These are phyloP conservation scores for Asclepias syriaca DNA, from an alignment of 257 asterid species.

Conservation along the genomic window DNA sequence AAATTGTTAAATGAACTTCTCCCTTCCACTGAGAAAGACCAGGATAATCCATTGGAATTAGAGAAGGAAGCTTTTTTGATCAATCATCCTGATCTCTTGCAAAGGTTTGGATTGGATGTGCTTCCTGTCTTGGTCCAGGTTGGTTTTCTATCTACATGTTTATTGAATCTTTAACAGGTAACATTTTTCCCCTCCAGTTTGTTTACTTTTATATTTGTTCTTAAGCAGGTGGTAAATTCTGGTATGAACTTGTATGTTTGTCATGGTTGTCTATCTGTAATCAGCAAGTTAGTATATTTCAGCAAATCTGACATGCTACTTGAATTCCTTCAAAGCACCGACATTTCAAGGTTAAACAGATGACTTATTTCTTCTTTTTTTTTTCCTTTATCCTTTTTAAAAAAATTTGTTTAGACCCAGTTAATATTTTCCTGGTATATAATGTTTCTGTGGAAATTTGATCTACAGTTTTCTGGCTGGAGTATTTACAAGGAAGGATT, in stretches of 20 bases:
- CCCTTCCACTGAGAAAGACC: slow-evolving; percentile 48
- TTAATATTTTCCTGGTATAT: slow-evolving; percentile 12
- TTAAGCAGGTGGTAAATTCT: slow-evolving; percentile 82
- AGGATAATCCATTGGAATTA: slow-evolving; percentile 37
- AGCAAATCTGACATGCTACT: slow-evolving; percentile 63
- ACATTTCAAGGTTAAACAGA: slow-evolving; percentile 64
- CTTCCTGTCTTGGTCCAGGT: slow-evolving; percentile 86
- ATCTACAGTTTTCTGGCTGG: slow-evolving; percentile 88
- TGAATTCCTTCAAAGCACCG: slow-evolving; percentile 53
- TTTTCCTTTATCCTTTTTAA: background rate
- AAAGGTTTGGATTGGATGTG: slow-evolving; percentile 73
- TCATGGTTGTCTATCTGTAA: slow-evolving; percentile 77
- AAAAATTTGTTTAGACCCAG: background rate
- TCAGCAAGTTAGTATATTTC: slow-evolving; percentile 77
- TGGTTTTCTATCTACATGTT: slow-evolving; percentile 21
- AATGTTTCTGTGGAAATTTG: slow-evolving; percentile 10
- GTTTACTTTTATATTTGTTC: slow-evolving; percentile 26
- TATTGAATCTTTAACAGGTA: slow-evolving; percentile 5
- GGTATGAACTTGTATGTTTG: slow-evolving; percentile 66
- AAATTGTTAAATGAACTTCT: slow-evolving; percentile 84
- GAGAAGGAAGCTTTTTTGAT: slow-evolving; percentile 65
- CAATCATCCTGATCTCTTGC: slow-evolving; percentile 65
- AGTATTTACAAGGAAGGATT: slow-evolving; percentile 78
- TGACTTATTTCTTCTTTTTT: background rate
- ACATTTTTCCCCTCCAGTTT: background rate